These are phyloP conservation scores for Pyrus hybrid DNA, from an alignment of 331 rosid genomes.

Conservation along the genomic window DNA sequence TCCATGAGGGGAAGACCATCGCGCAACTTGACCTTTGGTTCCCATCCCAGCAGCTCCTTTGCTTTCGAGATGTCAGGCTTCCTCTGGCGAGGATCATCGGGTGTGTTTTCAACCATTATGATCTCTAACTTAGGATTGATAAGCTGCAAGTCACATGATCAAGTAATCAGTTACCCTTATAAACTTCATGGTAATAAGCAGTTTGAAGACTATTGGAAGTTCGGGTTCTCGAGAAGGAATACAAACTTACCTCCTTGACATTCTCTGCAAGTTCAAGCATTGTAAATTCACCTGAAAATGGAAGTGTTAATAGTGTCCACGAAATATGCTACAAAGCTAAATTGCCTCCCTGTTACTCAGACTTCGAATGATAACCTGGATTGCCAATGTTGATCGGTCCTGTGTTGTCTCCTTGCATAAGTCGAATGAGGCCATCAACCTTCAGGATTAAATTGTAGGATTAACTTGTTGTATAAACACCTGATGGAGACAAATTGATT, in stretches of 20 bases:
- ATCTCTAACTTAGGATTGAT: constrained; percentile 42
- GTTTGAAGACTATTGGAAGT: neutral
- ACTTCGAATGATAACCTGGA: constrained; percentile 21
- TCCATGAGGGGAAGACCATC: constrained; percentile 50
- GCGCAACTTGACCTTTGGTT: constrained; percentile 38
- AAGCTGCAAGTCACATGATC: constrained; percentile 19
- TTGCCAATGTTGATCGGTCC: constrained; percentile 49
- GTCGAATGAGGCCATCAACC: constrained; percentile 46
- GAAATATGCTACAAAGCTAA: neutral
- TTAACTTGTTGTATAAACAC: neutral
- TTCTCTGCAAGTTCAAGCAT: constrained; percentile 46
- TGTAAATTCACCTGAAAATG: constrained; percentile 37
- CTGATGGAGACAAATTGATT: neutral
- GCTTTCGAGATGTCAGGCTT: constrained; percentile 45
- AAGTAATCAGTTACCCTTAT: neutral
- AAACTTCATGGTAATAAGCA: no score
- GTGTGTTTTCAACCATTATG: constrained; percentile 37
- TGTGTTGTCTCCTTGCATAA: constrained; percentile 41
- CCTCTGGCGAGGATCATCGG: constrained; percentile 48
- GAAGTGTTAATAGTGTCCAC: neutral
- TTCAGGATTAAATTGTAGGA: neutral
- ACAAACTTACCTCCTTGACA: constrained; percentile 32
- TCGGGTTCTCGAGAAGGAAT: neutral
- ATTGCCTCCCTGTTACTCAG: neutral
- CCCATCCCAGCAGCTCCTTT: constrained; percentile 44